A percentile compares a stretch with the other conserved stretches of the same genome.
phyloP scores from a whole-genome alignment of 768 basidiomycete genomes.

The Erythrobasidium yunnanense region DNA sequence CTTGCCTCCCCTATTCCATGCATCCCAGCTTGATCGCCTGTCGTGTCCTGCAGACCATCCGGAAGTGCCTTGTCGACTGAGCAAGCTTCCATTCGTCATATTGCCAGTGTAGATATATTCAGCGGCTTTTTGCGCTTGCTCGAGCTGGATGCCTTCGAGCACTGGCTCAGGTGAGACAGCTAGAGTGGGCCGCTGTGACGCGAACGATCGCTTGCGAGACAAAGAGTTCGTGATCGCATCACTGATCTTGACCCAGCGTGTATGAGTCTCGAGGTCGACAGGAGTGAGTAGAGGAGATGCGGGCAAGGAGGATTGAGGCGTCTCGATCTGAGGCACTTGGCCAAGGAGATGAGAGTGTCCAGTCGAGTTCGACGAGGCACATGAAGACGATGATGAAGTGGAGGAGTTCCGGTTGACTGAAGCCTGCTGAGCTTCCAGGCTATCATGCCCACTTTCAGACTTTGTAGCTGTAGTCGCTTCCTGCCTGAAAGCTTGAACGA shows the following conservation, averaged over 20 bases:
- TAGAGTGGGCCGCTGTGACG: conserved; percentile 6
- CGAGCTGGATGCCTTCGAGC: conserved; percentile 11
- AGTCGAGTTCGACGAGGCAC: neutral
- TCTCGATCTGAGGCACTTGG: neutral
- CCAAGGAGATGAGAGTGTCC: conserved; percentile 4
- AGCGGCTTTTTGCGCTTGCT: conserved; percentile 17
- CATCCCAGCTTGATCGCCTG: neutral
- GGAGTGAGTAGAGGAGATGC: conserved; percentile 19
- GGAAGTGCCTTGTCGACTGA: neutral
- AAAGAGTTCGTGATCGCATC: conserved; percentile 13
- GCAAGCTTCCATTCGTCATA: neutral
- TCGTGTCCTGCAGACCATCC: neutral
- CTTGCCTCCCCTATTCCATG: neutral
- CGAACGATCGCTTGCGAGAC: conserved; percentile 14
- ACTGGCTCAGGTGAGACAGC: conserved; percentile 11
- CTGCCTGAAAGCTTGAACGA: neutral
- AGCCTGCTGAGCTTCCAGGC: neutral
- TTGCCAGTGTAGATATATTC: conserved; percentile 17
- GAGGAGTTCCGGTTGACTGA: conserved; percentile 15
- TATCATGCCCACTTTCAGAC: neutral
- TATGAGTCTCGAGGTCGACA: conserved; percentile 15
- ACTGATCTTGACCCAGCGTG: conserved; percentile 17
- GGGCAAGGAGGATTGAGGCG: conserved; percentile 18
- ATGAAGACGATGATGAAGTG: conserved; percentile 18
- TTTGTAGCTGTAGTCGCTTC: neutral